These are phyloP conservation scores for Haplosporangium gracile DNA, from an alignment of 192 early-diverging fungal species.

Conservation along the genomic window DNA sequence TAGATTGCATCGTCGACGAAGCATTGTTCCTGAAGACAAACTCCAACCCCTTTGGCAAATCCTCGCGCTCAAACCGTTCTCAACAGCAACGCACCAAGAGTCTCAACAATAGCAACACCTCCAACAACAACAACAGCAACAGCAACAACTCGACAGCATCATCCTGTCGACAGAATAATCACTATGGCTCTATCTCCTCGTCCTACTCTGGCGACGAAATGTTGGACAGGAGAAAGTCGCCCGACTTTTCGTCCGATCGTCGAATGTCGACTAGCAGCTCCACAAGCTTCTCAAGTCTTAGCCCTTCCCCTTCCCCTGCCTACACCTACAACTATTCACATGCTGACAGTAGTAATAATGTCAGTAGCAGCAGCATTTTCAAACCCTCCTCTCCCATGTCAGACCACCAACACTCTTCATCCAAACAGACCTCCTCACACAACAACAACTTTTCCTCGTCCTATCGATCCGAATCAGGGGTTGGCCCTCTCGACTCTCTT, in stretches of 20 bases:
- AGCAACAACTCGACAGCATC: neutral
- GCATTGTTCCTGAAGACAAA: slow-evolving; percentile 16
- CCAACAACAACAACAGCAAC: neutral
- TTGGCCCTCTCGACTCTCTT: slow-evolving; percentile 11
- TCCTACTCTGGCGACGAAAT: slow-evolving; percentile 7
- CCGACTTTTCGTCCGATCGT: slow-evolving; percentile 4
- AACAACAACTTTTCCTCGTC: neutral
- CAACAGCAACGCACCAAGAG: slow-evolving; percentile 2
- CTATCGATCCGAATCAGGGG: slow-evolving; percentile 23
- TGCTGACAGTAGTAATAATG: neutral
- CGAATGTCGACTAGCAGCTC: slow-evolving; percentile 14
- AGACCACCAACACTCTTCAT: neutral
- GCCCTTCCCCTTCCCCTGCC: slow-evolving; percentile 9
- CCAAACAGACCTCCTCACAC: neutral
- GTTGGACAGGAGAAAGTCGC: neutral
- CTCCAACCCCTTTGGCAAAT: neutral
- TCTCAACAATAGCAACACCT: neutral
- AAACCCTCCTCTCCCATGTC: slow-evolving; percentile 10
- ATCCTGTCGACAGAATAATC: neutral
- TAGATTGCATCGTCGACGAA: slow-evolving; percentile 14
- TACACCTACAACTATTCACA: slow-evolving; percentile 1
- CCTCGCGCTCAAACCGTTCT: neutral
- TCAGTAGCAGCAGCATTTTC: slow-evolving; percentile 1
- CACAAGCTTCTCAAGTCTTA: slow-evolving; percentile 9
- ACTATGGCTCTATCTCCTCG: neutral